phyloP scores from a whole-genome alignment of 257 asterid genomes.

The Solanum pennellii region DNA sequence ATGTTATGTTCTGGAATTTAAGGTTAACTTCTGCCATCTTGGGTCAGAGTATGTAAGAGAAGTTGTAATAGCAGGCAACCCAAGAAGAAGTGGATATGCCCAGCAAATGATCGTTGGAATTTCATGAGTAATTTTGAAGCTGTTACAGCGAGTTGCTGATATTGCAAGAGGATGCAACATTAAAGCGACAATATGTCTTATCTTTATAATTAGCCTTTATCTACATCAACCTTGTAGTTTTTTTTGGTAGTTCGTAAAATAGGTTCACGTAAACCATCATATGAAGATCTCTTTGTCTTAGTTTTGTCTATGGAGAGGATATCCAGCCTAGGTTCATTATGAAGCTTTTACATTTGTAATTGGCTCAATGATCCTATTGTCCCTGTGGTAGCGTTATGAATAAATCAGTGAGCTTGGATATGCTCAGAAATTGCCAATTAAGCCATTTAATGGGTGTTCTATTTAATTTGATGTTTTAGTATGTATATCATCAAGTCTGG shows the following conservation, averaged over 20 bases:
- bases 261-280: too few species aligned
- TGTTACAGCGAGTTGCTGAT: background rate
- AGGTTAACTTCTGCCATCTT: background rate
- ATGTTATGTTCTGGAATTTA: background rate
- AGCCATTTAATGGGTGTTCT: background rate
- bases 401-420: background rate
- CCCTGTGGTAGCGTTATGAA: background rate
- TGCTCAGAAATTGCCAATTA: background rate
- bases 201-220: background rate
- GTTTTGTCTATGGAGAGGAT: background rate
- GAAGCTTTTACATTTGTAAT: background rate
- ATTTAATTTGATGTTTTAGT: background rate
- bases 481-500: background rate
- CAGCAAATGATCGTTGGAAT: background rate
- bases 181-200: background rate
- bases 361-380: background rate
- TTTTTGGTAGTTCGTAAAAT: background rate
- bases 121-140: background rate
- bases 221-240: background rate
- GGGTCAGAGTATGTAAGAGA: background rate
- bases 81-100: background rate
- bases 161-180: background rate
- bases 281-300: background rate
- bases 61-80: background rate
- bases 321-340: background rate